phyloP scores from a whole-genome alignment of 352 stramenopile species.

The Globisporangium yorkense region DNA sequence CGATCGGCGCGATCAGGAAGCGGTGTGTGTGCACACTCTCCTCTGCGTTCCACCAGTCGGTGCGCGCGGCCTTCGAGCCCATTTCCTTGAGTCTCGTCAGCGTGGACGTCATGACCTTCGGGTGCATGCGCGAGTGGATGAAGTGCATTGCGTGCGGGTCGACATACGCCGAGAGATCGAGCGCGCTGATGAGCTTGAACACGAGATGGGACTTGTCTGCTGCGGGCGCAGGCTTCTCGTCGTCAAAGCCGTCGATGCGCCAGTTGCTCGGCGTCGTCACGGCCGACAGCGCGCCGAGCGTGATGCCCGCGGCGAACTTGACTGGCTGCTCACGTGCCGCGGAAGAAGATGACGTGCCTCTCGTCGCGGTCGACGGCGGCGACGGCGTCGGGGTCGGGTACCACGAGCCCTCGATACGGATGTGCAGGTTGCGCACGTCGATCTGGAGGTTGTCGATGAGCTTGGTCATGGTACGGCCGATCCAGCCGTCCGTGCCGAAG shows the following conservation, averaged over 20 bases:
- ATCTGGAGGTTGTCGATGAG: slow-evolving; percentile 90
- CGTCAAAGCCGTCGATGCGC: slow-evolving; percentile 67
- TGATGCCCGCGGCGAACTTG: slow-evolving; percentile 77
- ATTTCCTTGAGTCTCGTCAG: slow-evolving; percentile 79
- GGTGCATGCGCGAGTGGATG: slow-evolving; percentile 80
- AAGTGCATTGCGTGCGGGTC: slow-evolving; percentile 82
- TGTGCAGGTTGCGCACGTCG: slow-evolving; percentile 83
- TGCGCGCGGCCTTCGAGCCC: slow-evolving; percentile 45
- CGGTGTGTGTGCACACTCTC: slow-evolving; percentile 67
- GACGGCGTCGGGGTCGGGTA: slow-evolving; percentile 22
- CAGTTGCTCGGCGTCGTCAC: slow-evolving; percentile 85
- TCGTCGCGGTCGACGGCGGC: slow-evolving; percentile 12
- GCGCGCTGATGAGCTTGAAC: slow-evolving; percentile 84
- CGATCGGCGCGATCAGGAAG: slow-evolving; percentile 81
- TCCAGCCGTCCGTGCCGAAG: slow-evolving; percentile 85
- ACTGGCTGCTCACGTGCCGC: slow-evolving; percentile 14
- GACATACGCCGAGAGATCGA: slow-evolving; percentile 85
- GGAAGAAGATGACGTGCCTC: not conserved
- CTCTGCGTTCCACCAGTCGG: slow-evolving; percentile 76
- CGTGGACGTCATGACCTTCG: slow-evolving; percentile 69
- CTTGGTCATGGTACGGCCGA: slow-evolving; percentile 85
- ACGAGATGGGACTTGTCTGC: slow-evolving; percentile 56
- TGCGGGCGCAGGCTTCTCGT: slow-evolving; percentile 20
- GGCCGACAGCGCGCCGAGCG: slow-evolving; percentile 74
- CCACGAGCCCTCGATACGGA: slow-evolving; percentile 80